Conservation (phyloP, 2,329 filamentous ascomycete genomes). For the Juglanconis juglandina region DNA sequence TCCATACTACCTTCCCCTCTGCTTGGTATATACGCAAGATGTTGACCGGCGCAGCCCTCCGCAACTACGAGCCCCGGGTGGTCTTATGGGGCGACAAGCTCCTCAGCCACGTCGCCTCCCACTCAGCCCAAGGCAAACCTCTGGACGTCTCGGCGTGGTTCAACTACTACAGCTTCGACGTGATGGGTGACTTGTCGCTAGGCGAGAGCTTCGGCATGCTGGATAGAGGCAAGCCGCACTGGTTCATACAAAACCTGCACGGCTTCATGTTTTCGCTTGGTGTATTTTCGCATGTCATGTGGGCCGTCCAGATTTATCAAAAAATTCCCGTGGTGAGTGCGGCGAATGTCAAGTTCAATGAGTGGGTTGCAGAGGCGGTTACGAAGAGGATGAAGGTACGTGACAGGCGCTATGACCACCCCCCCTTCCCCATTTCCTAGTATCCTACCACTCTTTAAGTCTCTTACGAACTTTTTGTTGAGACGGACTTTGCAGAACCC, state of each 20-base stretch:
- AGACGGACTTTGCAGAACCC: not conserved
- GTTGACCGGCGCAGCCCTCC: constrained; percentile 13
- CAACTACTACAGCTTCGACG: constrained; percentile 27
- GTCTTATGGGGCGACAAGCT: constrained; percentile 23
- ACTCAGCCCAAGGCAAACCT: constrained; percentile 16
- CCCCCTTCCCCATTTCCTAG: no score
- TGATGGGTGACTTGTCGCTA: constrained; percentile 14
- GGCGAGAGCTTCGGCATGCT: constrained; percentile 14
- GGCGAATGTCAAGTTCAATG: constrained; percentile 5
- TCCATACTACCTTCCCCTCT: not conserved
- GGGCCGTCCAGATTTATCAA: not conserved
- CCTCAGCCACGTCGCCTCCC: constrained; percentile 21
- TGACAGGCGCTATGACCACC: no score
- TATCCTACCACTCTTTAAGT: no score
- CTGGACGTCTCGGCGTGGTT: constrained; percentile 32
- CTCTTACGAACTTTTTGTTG: no score
- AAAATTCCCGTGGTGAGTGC: constrained; percentile 1
- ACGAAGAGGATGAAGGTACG: constrained; percentile 12
- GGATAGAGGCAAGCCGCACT: constrained; percentile 7
- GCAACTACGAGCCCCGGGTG: constrained; percentile 29
- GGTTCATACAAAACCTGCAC: constrained; percentile 2
- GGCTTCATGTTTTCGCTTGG: constrained; percentile 12
- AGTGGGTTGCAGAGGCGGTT: constrained; percentile 4
- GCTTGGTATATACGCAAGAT: no score
- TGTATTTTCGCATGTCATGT: constrained; percentile 6